A percentile compares a stretch with the other conserved stretches of the same genome.
phyloP scores from a whole-genome alignment of 2,329 filamentous ascomycete genomes.

The Apiospora koreana region DNA sequence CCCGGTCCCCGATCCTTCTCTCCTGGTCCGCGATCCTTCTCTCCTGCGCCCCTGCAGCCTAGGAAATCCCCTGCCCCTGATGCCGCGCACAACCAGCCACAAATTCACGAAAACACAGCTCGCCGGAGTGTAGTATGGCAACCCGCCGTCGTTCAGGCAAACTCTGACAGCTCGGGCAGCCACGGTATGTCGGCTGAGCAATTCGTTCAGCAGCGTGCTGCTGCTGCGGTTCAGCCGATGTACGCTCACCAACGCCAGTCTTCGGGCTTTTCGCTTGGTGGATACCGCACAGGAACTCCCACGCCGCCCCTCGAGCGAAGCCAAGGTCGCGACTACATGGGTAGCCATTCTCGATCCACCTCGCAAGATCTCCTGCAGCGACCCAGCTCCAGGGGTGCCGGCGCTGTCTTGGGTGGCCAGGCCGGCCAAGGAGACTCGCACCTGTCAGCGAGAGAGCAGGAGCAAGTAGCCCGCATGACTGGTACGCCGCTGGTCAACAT shows the following conservation, averaged over 20 bases:
- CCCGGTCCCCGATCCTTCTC: conserved; percentile 18
- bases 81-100: conserved; percentile 44
- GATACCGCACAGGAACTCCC: conserved; percentile 40
- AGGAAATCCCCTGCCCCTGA: conserved; percentile 26
- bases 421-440: conserved; percentile 52
- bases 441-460: conserved; percentile 84
- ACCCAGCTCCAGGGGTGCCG: conserved; percentile 57
- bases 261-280: conserved; percentile 51
- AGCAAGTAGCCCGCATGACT: conserved; percentile 82
- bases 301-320: conserved; percentile 44
- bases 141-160: conserved; percentile 56
- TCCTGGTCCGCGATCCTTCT: conserved; percentile 17
- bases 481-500: conserved; percentile 75
- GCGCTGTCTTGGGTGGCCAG: conserved; percentile 45
- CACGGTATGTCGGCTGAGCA: conserved; percentile 69
- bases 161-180: conserved; percentile 46
- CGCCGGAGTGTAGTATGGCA: conserved; percentile 74
- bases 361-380: conserved; percentile 42
- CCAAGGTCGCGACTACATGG: conserved; percentile 39
- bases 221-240: conserved; percentile 54
- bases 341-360: conserved; percentile 42
- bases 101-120: conserved; percentile 52
- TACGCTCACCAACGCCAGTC: conserved; percentile 62
- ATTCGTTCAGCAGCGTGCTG: conserved; percentile 78
- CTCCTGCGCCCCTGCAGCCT: conserved; percentile 14